Percentiles rank a stretch among this genome's conserved stretches.
Evolutionary conservation across 495 filamentous ascomycete species (phyloP).

Genomic region (Penicillium taxi): DNA sequence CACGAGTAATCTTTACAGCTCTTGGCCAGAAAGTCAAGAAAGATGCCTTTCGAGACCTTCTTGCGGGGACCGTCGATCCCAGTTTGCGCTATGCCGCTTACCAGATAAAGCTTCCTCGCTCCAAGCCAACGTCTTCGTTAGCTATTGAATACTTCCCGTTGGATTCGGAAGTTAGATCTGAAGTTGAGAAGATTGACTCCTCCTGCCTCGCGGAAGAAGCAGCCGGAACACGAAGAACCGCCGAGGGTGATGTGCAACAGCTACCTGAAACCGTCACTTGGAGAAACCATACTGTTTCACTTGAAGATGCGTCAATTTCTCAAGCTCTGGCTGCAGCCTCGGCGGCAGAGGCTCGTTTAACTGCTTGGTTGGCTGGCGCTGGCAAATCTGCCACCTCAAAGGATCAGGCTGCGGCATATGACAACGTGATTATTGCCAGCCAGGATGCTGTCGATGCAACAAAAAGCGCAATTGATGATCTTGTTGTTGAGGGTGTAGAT

Average conservation of each 20-base stretch:
- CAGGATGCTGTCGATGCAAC: slow-evolving; percentile 93
- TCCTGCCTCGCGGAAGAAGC: slow-evolving; percentile 57
- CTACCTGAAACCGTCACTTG: slow-evolving; percentile 74
- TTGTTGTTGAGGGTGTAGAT: slow-evolving; percentile 71
- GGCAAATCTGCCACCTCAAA: slow-evolving; percentile 37
- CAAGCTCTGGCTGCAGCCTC: slow-evolving; percentile 55
- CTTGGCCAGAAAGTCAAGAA: slow-evolving; percentile 54
- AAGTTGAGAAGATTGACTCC: slow-evolving; percentile 66
- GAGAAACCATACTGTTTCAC: slow-evolving; percentile 77
- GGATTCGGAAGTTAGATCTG: slow-evolving; percentile 52
- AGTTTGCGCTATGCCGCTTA: slow-evolving; percentile 93
- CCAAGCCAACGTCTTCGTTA: slow-evolving; percentile 67
- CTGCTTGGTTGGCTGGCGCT: slow-evolving; percentile 31
- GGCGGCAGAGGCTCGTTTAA: slow-evolving; percentile 46
- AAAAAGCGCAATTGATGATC: slow-evolving; percentile 85
- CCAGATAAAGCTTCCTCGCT: slow-evolving; percentile 75
- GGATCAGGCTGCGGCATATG: slow-evolving; percentile 73
- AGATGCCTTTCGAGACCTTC: slow-evolving; percentile 76
- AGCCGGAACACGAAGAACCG: slow-evolving; percentile 46
- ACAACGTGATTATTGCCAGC: slow-evolving; percentile 79
- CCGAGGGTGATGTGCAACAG: slow-evolving; percentile 44
- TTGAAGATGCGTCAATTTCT: slow-evolving; percentile 90
- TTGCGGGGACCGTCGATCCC: slow-evolving; percentile 80
- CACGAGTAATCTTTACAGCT: slow-evolving; percentile 73
- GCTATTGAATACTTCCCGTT: slow-evolving; percentile 65